These are phyloP conservation scores for Penicillium steckii DNA, from an alignment of 495 filamentous ascomycete species.

Conservation along the genomic window DNA sequence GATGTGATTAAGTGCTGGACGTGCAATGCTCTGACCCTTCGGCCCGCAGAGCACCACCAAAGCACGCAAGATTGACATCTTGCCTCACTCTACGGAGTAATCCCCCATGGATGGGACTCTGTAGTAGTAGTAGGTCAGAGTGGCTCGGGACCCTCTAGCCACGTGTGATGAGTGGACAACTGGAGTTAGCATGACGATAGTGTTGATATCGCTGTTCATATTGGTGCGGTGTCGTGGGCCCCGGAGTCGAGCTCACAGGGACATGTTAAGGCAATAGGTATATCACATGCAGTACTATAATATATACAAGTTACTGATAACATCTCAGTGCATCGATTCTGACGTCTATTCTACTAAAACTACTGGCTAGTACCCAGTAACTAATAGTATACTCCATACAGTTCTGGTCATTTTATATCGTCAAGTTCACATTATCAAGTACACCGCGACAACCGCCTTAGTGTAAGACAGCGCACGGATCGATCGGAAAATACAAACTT, in stretches of 20 bases:
- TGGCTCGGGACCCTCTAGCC: constrained; percentile 11
- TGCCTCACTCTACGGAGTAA: not conserved
- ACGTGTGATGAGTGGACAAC: constrained; percentile 7
- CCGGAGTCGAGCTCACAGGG: too few relatives aligned
- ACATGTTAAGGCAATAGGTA: too few relatives aligned
- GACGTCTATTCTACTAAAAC: too few relatives aligned
- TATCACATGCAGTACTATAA: too few relatives aligned
- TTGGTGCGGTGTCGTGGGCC: too few relatives aligned
- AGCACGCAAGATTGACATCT: not conserved
- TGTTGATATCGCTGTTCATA: too few relatives aligned
- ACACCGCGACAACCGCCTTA: constrained; percentile 19
- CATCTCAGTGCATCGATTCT: too few relatives aligned
- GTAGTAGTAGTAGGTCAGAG: not conserved
- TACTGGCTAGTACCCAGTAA: too few relatives aligned
- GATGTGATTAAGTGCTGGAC: too few relatives aligned
- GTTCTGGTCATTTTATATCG: constrained; percentile 7
- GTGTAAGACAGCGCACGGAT: constrained; percentile 22
- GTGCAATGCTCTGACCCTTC: constrained; percentile 9
- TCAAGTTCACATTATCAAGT: constrained; percentile 1
- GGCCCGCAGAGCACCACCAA: constrained; percentile 8
- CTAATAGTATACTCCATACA: too few relatives aligned
- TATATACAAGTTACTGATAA: too few relatives aligned
- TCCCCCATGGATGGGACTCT: too few relatives aligned
- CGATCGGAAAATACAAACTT: constrained; percentile 4
- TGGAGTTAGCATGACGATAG: constrained; percentile 2